Evolutionary conservation across 176 grass and related monocot genomes (phyloP), one percentile per base, ranked within the genome.

Genomic region (Cocos nucifera): DNA sequence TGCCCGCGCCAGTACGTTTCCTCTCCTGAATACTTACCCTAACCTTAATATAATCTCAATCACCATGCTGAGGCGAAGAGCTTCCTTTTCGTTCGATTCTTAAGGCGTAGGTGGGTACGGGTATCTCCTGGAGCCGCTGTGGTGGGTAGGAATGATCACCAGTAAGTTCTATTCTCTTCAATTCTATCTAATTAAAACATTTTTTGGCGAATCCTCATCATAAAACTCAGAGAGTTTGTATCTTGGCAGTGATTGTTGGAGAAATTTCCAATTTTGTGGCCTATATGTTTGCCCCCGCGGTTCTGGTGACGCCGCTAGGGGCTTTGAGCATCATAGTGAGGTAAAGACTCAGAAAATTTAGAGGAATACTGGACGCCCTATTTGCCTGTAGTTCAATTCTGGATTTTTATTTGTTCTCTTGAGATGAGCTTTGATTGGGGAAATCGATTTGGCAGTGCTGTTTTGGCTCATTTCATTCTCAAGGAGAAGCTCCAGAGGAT

Each of bases 281-380:
- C 0, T 92, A 98, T 79, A 98, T 98, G 67, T 92, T 98, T 73
- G 87, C 84, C 6, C 87, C 93, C 0, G 84, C 93, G 0, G 76
- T 83, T 61, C 84, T 92, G 7, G 93, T 98, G 23, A 88, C 93
- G 1, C 93, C 93, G 1, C 51, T 98, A 2, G 93, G 93, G 0
- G 93, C 93, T 50, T 80, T 98, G 75, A 92, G 87, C 54, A 88
- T 92, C 17, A 98, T 98, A 22, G 87, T 98, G 28, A 92, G 93
- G 87, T 92, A 78, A 19, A 44, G 35, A 44, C 12, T 44, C 9
- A 44, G 9, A 44, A 44, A 44, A 44, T 44, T 44, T 44, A 44
- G 35, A 12, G 2, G 35, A 44, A 44, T 2, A 12, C 8, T 44
- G 9, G 6, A 12, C 9, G 35, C 35, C 8, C 9, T 39, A 39